phyloP scores from a whole-genome alignment of 2,329 filamentous ascomycete species.

The Emmonsiellopsis sp. region DNA sequence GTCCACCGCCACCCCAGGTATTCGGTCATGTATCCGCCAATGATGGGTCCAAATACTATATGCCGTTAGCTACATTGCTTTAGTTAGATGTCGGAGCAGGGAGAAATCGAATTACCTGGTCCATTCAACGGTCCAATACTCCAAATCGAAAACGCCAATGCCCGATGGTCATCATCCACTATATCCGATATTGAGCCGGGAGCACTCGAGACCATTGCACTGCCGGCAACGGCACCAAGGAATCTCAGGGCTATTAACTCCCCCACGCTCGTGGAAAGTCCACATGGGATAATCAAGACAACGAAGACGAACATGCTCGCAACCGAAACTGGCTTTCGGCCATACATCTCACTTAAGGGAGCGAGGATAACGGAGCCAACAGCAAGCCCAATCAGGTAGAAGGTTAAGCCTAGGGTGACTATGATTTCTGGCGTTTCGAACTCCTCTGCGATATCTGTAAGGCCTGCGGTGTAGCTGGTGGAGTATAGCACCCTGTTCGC shows the following conservation, averaged over 20 bases:
- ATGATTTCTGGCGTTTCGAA: constrained; percentile 52
- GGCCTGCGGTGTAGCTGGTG: constrained; percentile 67
- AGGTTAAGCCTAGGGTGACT: constrained; percentile 68
- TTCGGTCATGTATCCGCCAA: constrained; percentile 68
- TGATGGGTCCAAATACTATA: constrained; percentile 52
- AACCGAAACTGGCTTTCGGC: constrained; percentile 53
- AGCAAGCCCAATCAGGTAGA: constrained; percentile 68
- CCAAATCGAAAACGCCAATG: constrained; percentile 77
- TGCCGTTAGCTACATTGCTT: constrained; percentile 1
- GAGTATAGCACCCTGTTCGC: constrained; percentile 56
- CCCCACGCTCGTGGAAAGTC: constrained; percentile 56
- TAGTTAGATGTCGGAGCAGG: not conserved
- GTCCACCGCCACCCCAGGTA: constrained; percentile 79
- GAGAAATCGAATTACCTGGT: constrained; percentile 29
- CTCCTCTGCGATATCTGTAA: constrained; percentile 58
- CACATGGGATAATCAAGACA: constrained; percentile 63
- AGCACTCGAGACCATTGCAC: constrained; percentile 73
- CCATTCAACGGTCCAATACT: constrained; percentile 78
- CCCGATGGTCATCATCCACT: constrained; percentile 68
- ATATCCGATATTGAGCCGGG: constrained; percentile 80
- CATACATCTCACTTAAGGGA: constrained; percentile 49
- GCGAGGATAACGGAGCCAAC: constrained; percentile 63
- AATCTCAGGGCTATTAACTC: constrained; percentile 65
- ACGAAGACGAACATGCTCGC: constrained; percentile 56
- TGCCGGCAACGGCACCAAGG: constrained; percentile 63